Percentiles rank a stretch among this genome's conserved stretches.
Conservation (phyloP, 306 rosid species). For the Citrullus mucosospermus region DNA sequence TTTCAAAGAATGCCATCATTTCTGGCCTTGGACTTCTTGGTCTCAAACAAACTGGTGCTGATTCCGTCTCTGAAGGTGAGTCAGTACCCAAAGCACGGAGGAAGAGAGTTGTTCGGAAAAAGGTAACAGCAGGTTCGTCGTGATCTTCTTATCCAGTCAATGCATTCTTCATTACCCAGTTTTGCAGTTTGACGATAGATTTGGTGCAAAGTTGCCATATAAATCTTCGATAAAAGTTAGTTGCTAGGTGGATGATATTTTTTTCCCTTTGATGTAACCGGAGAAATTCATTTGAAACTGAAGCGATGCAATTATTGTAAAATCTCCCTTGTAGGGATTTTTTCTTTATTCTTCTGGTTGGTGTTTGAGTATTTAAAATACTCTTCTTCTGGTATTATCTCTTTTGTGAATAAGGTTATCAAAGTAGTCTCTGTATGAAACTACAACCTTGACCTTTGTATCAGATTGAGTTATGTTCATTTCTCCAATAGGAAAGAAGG, state of each 20-base stretch:
- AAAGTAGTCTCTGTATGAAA: background rate
- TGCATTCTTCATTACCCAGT: conserved; percentile 8
- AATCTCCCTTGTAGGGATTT: background rate
- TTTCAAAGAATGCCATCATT: conserved; percentile 77
- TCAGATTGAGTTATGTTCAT: background rate
- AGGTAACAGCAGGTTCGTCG: conserved; percentile 57
- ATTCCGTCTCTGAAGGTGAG: conserved; percentile 33
- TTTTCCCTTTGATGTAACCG: background rate
- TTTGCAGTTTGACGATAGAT: conserved; percentile 3
- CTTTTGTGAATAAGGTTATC: background rate
- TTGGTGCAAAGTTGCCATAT: background rate
- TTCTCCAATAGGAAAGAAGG: background rate
- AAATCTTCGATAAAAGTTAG: conserved; percentile 2
- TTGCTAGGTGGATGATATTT: background rate
- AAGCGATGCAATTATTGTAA: background rate
- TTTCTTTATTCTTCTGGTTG: background rate
- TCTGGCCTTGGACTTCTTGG: conserved; percentile 99
- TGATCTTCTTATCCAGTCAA: conserved; percentile 13
- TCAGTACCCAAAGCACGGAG: conserved; percentile 65
- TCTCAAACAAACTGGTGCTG: conserved; percentile 52
- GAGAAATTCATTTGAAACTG: background rate
- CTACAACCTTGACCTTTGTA: too few relatives aligned
- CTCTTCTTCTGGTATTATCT: background rate
- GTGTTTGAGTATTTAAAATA: background rate
- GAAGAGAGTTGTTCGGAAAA: conserved; percentile 78